These are phyloP conservation scores for Rhododendron kiyosumense DNA, from an alignment of 148 eudicot species.

Conservation along the genomic window DNA sequence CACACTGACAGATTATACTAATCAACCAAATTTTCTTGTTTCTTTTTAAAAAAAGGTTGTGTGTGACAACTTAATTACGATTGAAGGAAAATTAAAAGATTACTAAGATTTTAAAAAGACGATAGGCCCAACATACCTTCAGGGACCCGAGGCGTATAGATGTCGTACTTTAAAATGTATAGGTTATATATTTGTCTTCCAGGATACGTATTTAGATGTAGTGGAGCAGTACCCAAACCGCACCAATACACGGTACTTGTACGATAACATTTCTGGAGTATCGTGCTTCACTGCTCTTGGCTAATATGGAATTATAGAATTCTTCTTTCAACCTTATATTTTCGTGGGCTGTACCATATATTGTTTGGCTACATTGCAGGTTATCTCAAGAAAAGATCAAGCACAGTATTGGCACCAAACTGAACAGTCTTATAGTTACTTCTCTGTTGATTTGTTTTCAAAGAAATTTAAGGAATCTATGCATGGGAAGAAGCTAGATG, in stretches of 20 bases:
- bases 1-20: too few relatives aligned
- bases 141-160: not conserved
- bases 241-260: not conserved
- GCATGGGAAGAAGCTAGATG: slow-evolving; percentile 37
- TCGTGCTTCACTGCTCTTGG: not conserved
- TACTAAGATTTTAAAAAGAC: not conserved
- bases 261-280: not conserved
- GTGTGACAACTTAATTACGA: not conserved
- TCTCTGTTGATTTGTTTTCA: slow-evolving; percentile 40
- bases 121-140: not conserved
- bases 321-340: not conserved
- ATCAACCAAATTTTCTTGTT: not conserved
- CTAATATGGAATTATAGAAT: not conserved
- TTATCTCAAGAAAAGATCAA: slow-evolving; percentile 78
- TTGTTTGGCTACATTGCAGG: slow-evolving; percentile 28
- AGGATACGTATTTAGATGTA: not conserved
- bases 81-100: not conserved
- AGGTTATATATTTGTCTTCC: not conserved
- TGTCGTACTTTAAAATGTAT: not conserved
- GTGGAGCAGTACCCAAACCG: not conserved
- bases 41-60: not conserved
- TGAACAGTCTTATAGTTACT: slow-evolving; percentile 33
- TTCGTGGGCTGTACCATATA: not conserved
- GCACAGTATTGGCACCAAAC: slow-evolving; percentile 51
- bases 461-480: slow-evolving; percentile 44